A percentile compares a stretch with the other conserved stretches of the same genome.
phyloP scores from a whole-genome alignment of 352 stramenopile genomes.

The Pilasporangium apinafurcum region DNA sequence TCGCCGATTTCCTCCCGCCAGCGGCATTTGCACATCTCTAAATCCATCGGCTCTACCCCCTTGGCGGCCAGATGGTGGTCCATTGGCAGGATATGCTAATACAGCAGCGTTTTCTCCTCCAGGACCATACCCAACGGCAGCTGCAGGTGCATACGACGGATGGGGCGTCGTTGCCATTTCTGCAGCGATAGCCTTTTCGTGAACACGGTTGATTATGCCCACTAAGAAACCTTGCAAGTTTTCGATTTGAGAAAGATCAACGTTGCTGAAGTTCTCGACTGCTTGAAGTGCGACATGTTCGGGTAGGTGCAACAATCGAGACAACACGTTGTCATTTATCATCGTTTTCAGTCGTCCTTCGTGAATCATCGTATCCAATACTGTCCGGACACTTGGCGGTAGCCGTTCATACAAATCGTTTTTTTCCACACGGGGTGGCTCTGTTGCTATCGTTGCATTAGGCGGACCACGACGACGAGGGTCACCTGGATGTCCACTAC shows the following conservation, averaged over 20 bases:
- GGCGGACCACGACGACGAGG: conserved; percentile 26
- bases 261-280: conserved; percentile 76
- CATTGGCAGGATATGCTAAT: conserved; percentile 1
- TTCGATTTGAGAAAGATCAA: conserved; percentile 64
- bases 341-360: conserved; percentile 45
- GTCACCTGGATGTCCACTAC: conserved; percentile 4
- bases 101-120: background rate
- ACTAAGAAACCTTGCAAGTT: conserved; percentile 79
- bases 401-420: conserved; percentile 62
- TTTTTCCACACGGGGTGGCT: conserved; percentile 3
- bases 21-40: background rate
- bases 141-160: background rate
- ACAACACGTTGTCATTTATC: conserved; percentile 76
- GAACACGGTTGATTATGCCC: conserved; percentile 80
- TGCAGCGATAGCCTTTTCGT: conserved; percentile 45
- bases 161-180: conserved; percentile 6
- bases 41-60: background rate
- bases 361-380: conserved; percentile 47
- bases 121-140: background rate
- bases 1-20: background rate
- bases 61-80: background rate
- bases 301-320: conserved; percentile 56
- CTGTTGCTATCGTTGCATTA: conserved; percentile 9
- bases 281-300: conserved; percentile 55
- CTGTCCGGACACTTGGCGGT: conserved; percentile 26